Conservation (phyloP, 2,329 filamentous ascomycete species). For the Orbilia oligospora region DNA sequence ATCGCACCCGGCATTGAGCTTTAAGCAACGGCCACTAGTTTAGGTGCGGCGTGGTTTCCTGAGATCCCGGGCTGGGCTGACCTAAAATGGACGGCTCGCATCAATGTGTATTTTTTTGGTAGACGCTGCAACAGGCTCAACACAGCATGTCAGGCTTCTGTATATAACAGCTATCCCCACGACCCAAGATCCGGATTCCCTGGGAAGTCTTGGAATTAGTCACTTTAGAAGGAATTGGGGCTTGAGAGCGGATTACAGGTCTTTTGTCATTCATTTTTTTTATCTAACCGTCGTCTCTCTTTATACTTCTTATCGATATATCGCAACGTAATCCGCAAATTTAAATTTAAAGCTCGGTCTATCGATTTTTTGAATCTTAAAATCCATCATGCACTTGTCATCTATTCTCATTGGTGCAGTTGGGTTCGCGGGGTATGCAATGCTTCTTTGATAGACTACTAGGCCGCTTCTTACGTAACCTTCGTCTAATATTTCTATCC, state of each 20-base stretch:
- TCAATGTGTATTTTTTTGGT: not conserved
- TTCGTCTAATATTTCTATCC: not conserved
- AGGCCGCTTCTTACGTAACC: not conserved
- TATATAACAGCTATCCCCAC: constrained; percentile 24
- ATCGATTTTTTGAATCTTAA: not conserved
- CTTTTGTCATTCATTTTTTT: constrained; percentile 13
- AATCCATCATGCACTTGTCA: not conserved
- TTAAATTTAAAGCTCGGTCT: not conserved
- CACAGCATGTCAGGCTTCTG: not conserved
- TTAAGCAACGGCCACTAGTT: constrained; percentile 12
- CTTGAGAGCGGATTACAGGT: not conserved
- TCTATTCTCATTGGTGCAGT: not conserved
- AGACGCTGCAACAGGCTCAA: constrained; percentile 7
- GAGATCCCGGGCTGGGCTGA: constrained; percentile 1
- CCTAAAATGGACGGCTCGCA: constrained; percentile 13
- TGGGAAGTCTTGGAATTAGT: constrained; percentile 12
- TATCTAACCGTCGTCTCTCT: constrained; percentile 12
- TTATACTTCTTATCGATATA: constrained; percentile 18
- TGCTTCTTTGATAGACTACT: too few species aligned
- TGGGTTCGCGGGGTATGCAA: constrained; percentile 4
- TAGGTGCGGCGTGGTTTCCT: not conserved
- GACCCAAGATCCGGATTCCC: not conserved
- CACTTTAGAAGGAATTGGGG: not conserved
- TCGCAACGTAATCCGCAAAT: not conserved
- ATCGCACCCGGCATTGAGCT: constrained; percentile 6